These are phyloP conservation scores for Desmodesmus armatus DNA, from an alignment of 139 green algal species.

Conservation along the genomic window DNA sequence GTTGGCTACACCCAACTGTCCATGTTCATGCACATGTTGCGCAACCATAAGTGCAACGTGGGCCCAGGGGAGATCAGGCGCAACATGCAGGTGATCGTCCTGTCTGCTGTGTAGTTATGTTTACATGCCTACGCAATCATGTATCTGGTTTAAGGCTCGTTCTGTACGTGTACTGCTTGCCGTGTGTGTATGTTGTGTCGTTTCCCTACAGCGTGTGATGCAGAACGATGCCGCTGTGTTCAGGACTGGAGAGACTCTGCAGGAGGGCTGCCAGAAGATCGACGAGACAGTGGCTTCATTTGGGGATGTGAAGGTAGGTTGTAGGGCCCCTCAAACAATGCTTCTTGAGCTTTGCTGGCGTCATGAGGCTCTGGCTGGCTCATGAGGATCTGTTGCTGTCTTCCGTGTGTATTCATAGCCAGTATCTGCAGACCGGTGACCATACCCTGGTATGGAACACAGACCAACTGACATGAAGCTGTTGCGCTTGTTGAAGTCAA, in stretches of 20 bases:
- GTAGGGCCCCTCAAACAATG: neutral
- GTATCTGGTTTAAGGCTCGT: no score
- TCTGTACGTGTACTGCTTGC: neutral
- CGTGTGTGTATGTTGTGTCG: neutral
- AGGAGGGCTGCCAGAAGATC: constrained; percentile 87
- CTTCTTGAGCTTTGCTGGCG: neutral
- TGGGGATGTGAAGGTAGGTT: constrained; percentile 74
- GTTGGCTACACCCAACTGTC: neutral
- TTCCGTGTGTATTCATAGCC: no score
- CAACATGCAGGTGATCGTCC: constrained; percentile 87
- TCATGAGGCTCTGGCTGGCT: no score
- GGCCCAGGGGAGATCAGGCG: constrained; percentile 79
- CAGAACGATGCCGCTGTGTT: constrained; percentile 98
- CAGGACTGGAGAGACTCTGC: constrained; percentile 90
- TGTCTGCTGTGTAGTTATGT: neutral
- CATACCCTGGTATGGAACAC: no score
- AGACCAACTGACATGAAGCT: no score
- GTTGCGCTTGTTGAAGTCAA: no score
- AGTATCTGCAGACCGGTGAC: no score
- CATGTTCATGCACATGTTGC: no score
- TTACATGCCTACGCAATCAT: neutral
- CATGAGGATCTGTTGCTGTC: no score
- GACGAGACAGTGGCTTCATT: constrained; percentile 87
- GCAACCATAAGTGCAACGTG: constrained; percentile 73
- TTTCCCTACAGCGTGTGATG: constrained; percentile 70